A percentile compares a stretch with the other conserved stretches of the same genome.
These are phyloP conservation scores for Cladosporium sp. DNA, from an alignment of 2,329 filamentous ascomycete genomes.

Conservation along the genomic window DNA sequence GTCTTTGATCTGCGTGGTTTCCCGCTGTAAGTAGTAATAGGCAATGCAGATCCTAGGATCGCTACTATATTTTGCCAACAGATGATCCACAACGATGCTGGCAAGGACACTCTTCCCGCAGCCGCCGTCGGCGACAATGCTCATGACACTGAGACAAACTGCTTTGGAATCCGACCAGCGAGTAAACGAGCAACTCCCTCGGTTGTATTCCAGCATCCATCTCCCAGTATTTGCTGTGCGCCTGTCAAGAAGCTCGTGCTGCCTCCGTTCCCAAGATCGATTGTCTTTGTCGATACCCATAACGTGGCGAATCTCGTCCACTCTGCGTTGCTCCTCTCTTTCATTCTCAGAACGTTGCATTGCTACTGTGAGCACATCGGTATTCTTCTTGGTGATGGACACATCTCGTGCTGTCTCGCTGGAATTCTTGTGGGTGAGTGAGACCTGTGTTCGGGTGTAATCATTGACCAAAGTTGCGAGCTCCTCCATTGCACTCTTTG, in stretches of 20 bases:
- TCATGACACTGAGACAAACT: background rate
- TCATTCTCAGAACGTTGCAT: background rate
- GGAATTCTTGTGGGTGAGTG: background rate
- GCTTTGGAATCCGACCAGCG: background rate
- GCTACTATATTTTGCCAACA: background rate
- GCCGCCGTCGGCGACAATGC: background rate
- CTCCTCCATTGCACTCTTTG: background rate
- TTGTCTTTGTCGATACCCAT: background rate
- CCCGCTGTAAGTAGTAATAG: background rate
- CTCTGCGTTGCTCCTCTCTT: background rate
- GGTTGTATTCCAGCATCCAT: background rate
- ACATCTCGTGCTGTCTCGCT: background rate
- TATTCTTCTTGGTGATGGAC: background rate
- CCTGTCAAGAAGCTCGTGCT: background rate
- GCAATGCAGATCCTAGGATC: background rate
- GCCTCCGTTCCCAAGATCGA: background rate
- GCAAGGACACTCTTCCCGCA: slow-evolving; percentile 6
- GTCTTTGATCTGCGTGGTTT: background rate
- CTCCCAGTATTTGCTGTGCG: background rate
- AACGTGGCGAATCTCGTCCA: background rate
- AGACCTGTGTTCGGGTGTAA: background rate
- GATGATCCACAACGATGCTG: slow-evolving; percentile 7
- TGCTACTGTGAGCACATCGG: too few relatives aligned
- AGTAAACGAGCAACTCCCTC: background rate
- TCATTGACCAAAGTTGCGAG: background rate